phyloP scores from a whole-genome alignment of 176 grass and related monocot genomes.

The Calamus simplicifolius region DNA sequence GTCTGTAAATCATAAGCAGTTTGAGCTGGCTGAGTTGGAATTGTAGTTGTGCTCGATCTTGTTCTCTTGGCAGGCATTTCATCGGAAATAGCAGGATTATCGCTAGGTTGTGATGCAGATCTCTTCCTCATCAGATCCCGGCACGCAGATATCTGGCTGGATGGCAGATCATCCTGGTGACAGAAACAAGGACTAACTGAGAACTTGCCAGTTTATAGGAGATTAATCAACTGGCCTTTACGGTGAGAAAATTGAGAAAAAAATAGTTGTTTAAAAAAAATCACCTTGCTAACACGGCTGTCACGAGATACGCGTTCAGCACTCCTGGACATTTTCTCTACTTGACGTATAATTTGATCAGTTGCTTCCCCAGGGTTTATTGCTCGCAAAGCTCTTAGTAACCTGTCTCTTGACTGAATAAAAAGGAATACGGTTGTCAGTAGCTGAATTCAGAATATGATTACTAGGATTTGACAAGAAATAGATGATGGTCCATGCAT shows the following conservation, averaged over 20 bases:
- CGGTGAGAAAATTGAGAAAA: too few species aligned
- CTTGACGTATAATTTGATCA: slow-evolving; percentile 86
- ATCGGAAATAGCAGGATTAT: slow-evolving; percentile 38
- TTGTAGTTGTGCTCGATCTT: slow-evolving; percentile 36
- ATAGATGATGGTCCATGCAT: too few species aligned
- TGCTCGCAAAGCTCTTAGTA: slow-evolving; percentile 51
- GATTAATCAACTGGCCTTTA: too few species aligned
- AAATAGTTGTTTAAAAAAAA: too few species aligned
- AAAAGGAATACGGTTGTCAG: slow-evolving; percentile 4
- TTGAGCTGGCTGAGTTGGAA: slow-evolving; percentile 25
- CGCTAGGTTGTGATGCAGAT: slow-evolving; percentile 32
- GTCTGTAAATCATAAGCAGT: slow-evolving; percentile 25
- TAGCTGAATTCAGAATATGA: too few species aligned
- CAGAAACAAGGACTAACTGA: slow-evolving; percentile 11
- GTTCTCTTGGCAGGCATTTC: slow-evolving; percentile 42
- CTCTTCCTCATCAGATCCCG: slow-evolving; percentile 45
- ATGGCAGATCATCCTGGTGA: slow-evolving; percentile 40
- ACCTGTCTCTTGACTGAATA: slow-evolving; percentile 65
- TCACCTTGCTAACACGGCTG: slow-evolving; percentile 47
- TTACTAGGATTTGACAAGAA: too few species aligned
- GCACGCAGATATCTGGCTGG: slow-evolving; percentile 33
- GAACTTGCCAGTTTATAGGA: neutral
- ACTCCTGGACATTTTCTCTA: slow-evolving; percentile 86
- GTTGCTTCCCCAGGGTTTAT: slow-evolving; percentile 81
- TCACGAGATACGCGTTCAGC: slow-evolving; percentile 51